These are phyloP conservation scores for Arxiozyma slooffiae DNA, from an alignment of 1,139 yeast genomes.

Conservation along the genomic window DNA sequence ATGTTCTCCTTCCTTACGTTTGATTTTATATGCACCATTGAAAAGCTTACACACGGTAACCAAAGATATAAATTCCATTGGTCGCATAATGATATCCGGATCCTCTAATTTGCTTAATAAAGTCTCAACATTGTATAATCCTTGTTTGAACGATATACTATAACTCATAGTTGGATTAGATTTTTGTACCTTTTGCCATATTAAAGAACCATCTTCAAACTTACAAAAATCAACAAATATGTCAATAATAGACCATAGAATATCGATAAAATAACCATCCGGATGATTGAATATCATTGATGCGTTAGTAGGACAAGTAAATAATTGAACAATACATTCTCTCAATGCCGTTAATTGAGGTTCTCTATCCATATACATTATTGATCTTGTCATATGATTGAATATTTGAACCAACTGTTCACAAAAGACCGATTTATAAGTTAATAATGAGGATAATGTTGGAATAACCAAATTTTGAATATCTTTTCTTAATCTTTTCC, in stretches of 20 bases:
- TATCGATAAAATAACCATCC: constrained; percentile 30
- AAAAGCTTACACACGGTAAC: constrained; percentile 40
- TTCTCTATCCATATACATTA: constrained; percentile 52
- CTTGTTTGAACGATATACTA: constrained; percentile 61
- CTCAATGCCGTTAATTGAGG: constrained; percentile 46
- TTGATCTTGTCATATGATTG: constrained; percentile 42
- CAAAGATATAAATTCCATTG: constrained; percentile 34
- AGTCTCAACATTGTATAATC: constrained; percentile 39
- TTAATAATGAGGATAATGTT: constrained; percentile 41
- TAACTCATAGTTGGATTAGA: constrained; percentile 69
- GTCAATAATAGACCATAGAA: constrained; percentile 42
- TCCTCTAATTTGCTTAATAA: constrained; percentile 36
- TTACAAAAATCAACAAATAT: constrained; percentile 36
- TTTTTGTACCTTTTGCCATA: constrained; percentile 44
- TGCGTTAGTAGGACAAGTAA: constrained; percentile 55
- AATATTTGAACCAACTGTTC: constrained; percentile 46
- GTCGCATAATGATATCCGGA: constrained; percentile 25
- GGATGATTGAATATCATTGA: constrained; percentile 35
- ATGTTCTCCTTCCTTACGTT: constrained; percentile 58
- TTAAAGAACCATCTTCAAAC: constrained; percentile 36
- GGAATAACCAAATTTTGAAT: constrained; percentile 44
- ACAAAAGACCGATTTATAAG: constrained; percentile 41
- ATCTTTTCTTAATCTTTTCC: constrained; percentile 41
- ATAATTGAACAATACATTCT: constrained; percentile 52
- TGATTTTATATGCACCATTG: constrained; percentile 49